Base-by-base conservation (phyloP, 2,329 filamentous ascomycete genomes). In the Ceratocystis huliohia region DNA sequence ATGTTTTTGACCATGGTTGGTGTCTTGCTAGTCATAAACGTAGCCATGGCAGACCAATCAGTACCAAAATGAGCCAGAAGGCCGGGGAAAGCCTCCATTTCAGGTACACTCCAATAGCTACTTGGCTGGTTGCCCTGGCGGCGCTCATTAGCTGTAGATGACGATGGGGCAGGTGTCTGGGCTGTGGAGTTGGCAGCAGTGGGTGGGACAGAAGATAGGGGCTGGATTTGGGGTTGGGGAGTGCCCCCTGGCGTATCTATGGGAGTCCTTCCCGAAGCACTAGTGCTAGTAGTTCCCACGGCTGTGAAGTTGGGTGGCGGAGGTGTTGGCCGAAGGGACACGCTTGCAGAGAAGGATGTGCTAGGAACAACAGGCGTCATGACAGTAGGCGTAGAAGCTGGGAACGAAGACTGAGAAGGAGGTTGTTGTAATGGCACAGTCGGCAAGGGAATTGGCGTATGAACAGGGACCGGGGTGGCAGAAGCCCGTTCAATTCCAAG, bases 81-180 rank as follows among this genome's bases (percentile, higher is more conserved):
- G 66, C 81, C 82, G 45, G 87, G 85, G 74, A 94, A 94, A 72
- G 92, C 89, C 61, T 82, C 87, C 65, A 87, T 82, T 75, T 94
- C 89, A 1, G 87, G 88, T 25, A 93, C 89, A 71, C 89, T 93
- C 89, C 89, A 94, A 74, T 94, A 94, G 74, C 89, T 93, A 1
- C 88, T 91, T 15, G 87, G 84, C 70, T 86, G 85, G 66, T 77
- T 77, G 25, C 79, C 79, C 8, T 76, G 74, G 67, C 82, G 82
- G 56, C 81, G 80, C 70, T 85, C 82, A n/a, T 46, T 63, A 25
- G 53, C 65, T 20, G 82, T 78, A 33, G 84, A 82, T 6, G 78
- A 74, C 44, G 82, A 78, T 13, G 77, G 75, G 6, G 37, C 37
- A 10, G 77, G 73, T 6, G 75, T 65, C 13, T 74, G 68, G 48